Base-by-base conservation (phyloP, 768 basidiomycete species). In the Kwoniella pini region DNA sequence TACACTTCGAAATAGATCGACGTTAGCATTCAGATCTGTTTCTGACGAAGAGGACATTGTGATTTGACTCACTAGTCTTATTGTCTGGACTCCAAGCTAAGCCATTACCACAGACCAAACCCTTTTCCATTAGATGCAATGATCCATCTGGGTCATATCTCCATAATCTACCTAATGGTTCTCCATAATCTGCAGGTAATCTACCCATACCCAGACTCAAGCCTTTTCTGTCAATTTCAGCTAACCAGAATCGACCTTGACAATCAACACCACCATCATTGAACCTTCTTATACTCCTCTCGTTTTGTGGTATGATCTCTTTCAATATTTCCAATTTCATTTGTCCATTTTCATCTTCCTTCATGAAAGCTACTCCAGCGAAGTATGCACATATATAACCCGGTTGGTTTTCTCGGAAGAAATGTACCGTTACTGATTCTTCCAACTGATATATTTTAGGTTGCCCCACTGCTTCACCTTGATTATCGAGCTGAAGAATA, bases 241-340 rank as follows among this genome's bases (percentile, higher is more conserved):
- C 64, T 17, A 65, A 56, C 64, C 64, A 65, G 39, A 65, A 65
- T 40, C 59, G n/a, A 17, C 64, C 64, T 38, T 45, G 15, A 17
- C 54, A 55, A 30, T 65, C 64, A 6, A 60, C 54, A 15, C 64
- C 64, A n/a, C 64, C 64, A 40, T 65, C 64, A 31, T 65, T 65
- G 36, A 65, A 65, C 4, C 64, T 54, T 21, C 60, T 27, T 19
- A 62, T 65, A 24, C 24, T 40, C 17, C 64, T 43, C 10, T 65
- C 59, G 21, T 65, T 54, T 10, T 45, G 45, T 19, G 64, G 59
- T 26, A 65, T 65, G 33, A 65, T 65, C 55, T 65, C 64, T 31
- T 65, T 65, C 3, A 62, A 12, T 13, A 65, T 54, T 44, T 65
- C 64, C 6, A 65, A 28, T 36, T 58, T 49, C 33, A 36, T 36